Conservation (phyloP, 441 rosid species). For the Heliophila coronopifolia region DNA sequence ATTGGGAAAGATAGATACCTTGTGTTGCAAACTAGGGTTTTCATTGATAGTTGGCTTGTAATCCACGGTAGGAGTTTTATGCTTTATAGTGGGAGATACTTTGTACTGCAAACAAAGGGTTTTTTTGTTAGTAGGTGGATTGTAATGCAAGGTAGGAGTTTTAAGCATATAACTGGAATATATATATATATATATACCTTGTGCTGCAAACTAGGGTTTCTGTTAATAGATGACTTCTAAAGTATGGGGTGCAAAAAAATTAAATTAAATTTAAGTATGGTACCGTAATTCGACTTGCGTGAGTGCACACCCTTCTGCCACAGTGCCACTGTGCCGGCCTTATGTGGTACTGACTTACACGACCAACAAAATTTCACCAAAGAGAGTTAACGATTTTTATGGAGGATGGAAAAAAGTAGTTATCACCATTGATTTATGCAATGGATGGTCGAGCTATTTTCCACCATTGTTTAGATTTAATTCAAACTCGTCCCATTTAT, state of each 20-base stretch:
- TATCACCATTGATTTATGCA: constrained; percentile 26
- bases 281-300: not conserved
- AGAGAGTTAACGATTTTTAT: constrained; percentile 18
- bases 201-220: constrained; percentile 23
- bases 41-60: no score
- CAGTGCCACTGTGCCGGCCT: constrained; percentile 24
- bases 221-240: not conserved
- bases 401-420: constrained; percentile 3
- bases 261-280: no score
- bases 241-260: no score
- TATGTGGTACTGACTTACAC: no score
- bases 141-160: constrained; percentile 26
- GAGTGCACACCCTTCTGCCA: constrained; percentile 17
- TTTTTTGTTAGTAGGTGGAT: no score
- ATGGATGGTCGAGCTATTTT: constrained; percentile 24
- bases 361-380: constrained; percentile 25
- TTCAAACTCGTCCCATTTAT: constrained; percentile 7
- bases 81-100: no score
- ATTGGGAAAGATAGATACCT: no score
- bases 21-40: no score
- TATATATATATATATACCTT: not conserved
- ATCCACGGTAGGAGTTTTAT: no score
- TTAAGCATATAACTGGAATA: not conserved
- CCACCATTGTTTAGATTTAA: constrained; percentile 25
- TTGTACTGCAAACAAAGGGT: no score